Base-by-base conservation (phyloP, 2,329 filamentous ascomycete species). In the Chalara sp. region DNA sequence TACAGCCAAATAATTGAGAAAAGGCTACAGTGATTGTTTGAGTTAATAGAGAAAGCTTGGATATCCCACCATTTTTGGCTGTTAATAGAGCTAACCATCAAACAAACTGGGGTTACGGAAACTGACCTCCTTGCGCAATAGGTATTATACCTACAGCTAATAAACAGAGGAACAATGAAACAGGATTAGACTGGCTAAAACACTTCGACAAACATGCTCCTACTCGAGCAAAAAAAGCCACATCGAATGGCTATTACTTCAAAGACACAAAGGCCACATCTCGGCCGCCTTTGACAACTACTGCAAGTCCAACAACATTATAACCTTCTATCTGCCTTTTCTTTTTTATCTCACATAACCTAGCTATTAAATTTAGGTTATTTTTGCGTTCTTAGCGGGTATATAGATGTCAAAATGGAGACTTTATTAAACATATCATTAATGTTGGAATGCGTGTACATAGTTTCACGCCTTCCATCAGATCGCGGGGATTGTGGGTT, bases 1-100 rank as follows among this genome's bases (percentile, higher is more conserved):
- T 52, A 28, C 41, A 61, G 50, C 55, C 52, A 48, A 51, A 52
- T 10, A 59, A 58, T 53, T 35, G 46, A n/a, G 51, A 62, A 43
- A 8, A 13, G 40, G 40, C 40, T 43, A 43, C 13, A 43, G 40
- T 13, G 8, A 43, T 43, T 21, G 21, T 43, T 43, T 43, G 40
- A 8, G 21, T 8, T 8, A 43, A 43, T 43, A 43, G 40, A 7
- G 40, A 43, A 21, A 13, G 40, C 13, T 21, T 8, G 7, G 6
- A 21, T 8, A 13, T 43, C 7, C 40, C 40, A 6, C 40, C 7
- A 6, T 43, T 43, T 8, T 28, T 43, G 21, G 8, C 21, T 43
- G 40, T 43, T 28, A 10, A 43, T 8, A 28, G 40, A 13, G 21
- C 8, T 7, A 8, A 21, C 21, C 40, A 43, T 28, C 40, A 8